Conservation (phyloP, 345 rosid species). For the Eucalyptus pauciflora region DNA sequence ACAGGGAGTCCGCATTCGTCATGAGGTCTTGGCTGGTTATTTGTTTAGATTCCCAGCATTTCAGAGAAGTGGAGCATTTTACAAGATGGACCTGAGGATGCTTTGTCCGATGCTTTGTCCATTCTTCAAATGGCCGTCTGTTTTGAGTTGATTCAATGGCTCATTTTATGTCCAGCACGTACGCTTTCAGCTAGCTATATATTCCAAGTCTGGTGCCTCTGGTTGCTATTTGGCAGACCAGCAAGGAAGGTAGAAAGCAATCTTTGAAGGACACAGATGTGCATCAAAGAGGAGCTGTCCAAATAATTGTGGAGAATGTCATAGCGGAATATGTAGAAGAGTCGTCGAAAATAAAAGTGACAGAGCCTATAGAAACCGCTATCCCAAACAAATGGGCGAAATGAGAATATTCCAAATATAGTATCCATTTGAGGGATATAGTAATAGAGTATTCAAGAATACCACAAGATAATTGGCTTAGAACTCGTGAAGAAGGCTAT, state of each 20-base stretch:
- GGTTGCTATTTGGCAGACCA: conserved; percentile 24
- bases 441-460: neutral
- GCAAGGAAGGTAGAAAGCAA: conserved; percentile 18
- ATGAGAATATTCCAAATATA: conserved; percentile 4
- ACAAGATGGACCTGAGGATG: neutral
- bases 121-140: neutral
- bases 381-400: conserved; percentile 11
- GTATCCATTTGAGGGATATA: conserved; percentile 1
- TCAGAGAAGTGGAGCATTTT: neutral
- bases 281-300: conserved; percentile 15
- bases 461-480: neutral
- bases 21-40: neutral
- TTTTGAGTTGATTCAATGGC: neutral
- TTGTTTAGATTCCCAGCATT: neutral
- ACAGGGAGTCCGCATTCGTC: neutral
- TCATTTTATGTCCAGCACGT: neutral
- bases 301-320: conserved; percentile 27
- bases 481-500: conserved; percentile 18
- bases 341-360: conserved; percentile 61
- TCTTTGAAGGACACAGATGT: conserved; percentile 11
- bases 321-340: conserved; percentile 59
- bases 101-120: neutral
- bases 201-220: neutral
- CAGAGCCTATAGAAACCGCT: conserved; percentile 19
- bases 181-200: neutral